Base-by-base conservation (phyloP, 306 rosid genomes). In the Corylus americana region DNA sequence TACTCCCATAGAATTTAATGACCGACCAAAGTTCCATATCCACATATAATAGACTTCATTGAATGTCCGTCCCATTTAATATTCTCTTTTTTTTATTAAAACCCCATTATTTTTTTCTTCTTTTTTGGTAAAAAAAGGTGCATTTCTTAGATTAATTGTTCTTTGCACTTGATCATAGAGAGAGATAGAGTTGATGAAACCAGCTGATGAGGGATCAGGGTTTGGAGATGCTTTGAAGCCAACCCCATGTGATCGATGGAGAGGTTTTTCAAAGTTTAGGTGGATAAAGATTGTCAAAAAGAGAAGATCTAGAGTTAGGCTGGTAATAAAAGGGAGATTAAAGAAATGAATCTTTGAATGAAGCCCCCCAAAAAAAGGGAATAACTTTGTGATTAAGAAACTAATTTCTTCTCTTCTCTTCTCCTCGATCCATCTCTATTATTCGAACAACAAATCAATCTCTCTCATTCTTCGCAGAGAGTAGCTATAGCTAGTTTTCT, bases 271-370 rank as follows among this genome's bases (percentile, higher is more conserved):
- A 77, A 67, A 70, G 22, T 55, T 47, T 18, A 55, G 25, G 2
- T 76, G 70, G 44, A 58, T 67, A 57, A 81, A 64, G 45, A 78
- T 78, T 59, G 86, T 85, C 90, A 86, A 87, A 83, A 79, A 22
- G 58, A 55, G 4, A 83, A 77, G 35, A 29, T 29, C 31, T 22
- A 22, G 75, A 74, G 88, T 91, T 91, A 82, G 92, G 91, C 85
- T 79, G 49, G 70, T 70, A 1, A 7, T 25, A 13, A 63, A 71
- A 77, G 83, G 71, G 17, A 58, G 39, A 57, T 25, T n/a, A 61
- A 37, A 55, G 62, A 71, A 70, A 66, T 55, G 45, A 31, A 72
- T 55, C 72, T 74, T 78, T 84, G 85, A 89, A 88, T 86, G 83
- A 68, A 22, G 81, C 84, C 59, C 75, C 69, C 85, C 70, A 20